Conservation (phyloP, 2,329 filamentous ascomycete genomes). For the Trichoderma koningii region DNA sequence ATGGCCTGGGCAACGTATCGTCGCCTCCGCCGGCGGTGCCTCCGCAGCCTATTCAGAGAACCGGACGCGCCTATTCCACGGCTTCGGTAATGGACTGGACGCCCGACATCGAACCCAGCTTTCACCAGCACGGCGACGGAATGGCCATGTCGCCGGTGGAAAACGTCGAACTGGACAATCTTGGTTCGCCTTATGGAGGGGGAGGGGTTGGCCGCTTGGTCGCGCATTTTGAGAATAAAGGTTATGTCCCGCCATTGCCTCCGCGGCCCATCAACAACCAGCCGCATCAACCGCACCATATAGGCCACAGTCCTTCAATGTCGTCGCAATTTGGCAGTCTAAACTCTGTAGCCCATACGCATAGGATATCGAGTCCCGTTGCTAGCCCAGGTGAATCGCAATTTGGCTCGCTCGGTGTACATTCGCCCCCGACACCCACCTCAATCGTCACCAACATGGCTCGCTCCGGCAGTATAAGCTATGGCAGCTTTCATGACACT, state of each 20-base stretch:
- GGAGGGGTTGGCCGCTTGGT: slow-evolving; percentile 42
- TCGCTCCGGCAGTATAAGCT: slow-evolving; percentile 37
- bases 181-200: slow-evolving; percentile 33
- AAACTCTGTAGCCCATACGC: slow-evolving; percentile 32
- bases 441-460: slow-evolving; percentile 35
- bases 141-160: slow-evolving; percentile 27
- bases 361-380: slow-evolving; percentile 40
- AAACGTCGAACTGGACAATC: slow-evolving; percentile 37
- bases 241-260: slow-evolving; percentile 41
- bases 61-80: slow-evolving; percentile 35
- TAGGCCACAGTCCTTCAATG: slow-evolving; percentile 34
- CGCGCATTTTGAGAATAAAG: slow-evolving; percentile 47
- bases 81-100: slow-evolving; percentile 45
- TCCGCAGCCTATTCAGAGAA: slow-evolving; percentile 35
- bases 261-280: slow-evolving; percentile 39
- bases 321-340: slow-evolving; percentile 41
- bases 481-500: slow-evolving; percentile 40
- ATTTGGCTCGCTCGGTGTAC: slow-evolving; percentile 38
- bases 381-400: slow-evolving; percentile 38
- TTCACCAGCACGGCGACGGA: slow-evolving; percentile 33
- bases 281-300: slow-evolving; percentile 36
- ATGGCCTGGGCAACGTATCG: slow-evolving; percentile 34
- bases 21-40: slow-evolving; percentile 32
- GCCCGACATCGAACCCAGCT: slow-evolving; percentile 36
- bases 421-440: slow-evolving; percentile 38